Evolutionary conservation across 257 asterid genomes (phyloP).

Genomic region (Linderniella brevidens): DNA sequence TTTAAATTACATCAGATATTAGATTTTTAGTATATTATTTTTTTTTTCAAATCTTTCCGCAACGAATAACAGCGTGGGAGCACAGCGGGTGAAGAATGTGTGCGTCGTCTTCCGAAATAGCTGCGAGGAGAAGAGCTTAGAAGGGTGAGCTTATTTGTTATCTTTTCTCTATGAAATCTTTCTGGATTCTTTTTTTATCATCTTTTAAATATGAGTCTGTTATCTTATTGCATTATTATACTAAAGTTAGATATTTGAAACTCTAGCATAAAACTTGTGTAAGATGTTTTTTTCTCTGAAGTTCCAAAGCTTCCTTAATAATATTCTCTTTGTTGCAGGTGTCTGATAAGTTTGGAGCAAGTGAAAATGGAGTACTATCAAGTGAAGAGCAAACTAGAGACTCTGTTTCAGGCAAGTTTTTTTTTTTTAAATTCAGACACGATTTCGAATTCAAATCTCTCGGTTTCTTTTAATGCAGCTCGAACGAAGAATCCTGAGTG

Average conservation of each 20-base stretch:
- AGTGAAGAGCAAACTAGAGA: conserved; percentile 65
- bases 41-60: not conserved
- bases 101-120: conserved; percentile 44
- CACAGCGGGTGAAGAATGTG: conserved; percentile 43
- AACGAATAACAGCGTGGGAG: conserved; percentile 42
- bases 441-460: no score
- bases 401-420: conserved; percentile 51
- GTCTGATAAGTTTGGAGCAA: conserved; percentile 52
- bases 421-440: not conserved
- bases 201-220: no score
- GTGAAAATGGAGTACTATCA: conserved; percentile 38
- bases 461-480: conserved; percentile 27
- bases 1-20: not conserved
- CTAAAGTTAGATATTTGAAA: no score
- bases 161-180: conserved; percentile 1
- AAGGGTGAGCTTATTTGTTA: conserved; percentile 36
- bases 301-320: not conserved
- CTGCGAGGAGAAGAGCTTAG: conserved; percentile 56
- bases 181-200: no score
- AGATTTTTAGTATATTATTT: no score
- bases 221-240: no score
- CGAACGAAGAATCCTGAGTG: conserved; percentile 65
- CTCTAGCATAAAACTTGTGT: no score
- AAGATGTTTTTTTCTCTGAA: no score
- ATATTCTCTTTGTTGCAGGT: conserved; percentile 23